Conservation (phyloP, 139 green algal species). For the Microglena sp. region DNA sequence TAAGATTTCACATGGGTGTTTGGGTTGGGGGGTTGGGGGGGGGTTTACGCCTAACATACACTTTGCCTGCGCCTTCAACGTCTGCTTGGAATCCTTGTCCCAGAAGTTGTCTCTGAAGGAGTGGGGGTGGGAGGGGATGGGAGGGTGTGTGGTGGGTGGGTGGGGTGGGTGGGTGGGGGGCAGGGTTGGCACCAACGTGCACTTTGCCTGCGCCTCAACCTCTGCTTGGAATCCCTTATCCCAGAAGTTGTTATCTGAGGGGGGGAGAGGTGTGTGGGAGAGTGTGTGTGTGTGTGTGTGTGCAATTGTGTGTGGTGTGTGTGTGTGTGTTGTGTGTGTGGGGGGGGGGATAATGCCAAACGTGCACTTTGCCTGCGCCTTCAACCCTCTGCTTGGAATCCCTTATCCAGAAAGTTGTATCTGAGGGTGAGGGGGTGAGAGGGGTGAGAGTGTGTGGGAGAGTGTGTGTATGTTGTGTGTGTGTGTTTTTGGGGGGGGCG, state of each 20-base stretch:
- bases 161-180: too few relatives aligned
- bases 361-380: slow-evolving; percentile 51
- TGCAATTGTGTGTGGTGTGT: too few relatives aligned
- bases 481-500: not conserved
- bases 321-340: too few relatives aligned
- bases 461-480: slow-evolving; percentile 22
- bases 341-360: slow-evolving; percentile 37
- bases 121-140: too few relatives aligned
- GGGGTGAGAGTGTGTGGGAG: not conserved
- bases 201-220: too few relatives aligned
- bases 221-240: too few relatives aligned
- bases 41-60: not conserved
- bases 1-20: slow-evolving; percentile 24
- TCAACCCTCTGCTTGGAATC: slow-evolving; percentile 93
- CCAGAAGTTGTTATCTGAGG: too few relatives aligned
- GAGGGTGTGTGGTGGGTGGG: too few relatives aligned
- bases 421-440: too few relatives aligned
- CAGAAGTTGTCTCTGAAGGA: slow-evolving; percentile 99
- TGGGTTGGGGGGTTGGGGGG: not conserved
- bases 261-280: too few relatives aligned
- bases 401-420: slow-evolving; percentile 99
- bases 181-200: too few relatives aligned
- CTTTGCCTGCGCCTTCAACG: slow-evolving; percentile 68
- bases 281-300: too few relatives aligned
- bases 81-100: slow-evolving; percentile 97